Conservation (phyloP, 495 filamentous ascomycete species). For the Podospora appendiculata region DNA sequence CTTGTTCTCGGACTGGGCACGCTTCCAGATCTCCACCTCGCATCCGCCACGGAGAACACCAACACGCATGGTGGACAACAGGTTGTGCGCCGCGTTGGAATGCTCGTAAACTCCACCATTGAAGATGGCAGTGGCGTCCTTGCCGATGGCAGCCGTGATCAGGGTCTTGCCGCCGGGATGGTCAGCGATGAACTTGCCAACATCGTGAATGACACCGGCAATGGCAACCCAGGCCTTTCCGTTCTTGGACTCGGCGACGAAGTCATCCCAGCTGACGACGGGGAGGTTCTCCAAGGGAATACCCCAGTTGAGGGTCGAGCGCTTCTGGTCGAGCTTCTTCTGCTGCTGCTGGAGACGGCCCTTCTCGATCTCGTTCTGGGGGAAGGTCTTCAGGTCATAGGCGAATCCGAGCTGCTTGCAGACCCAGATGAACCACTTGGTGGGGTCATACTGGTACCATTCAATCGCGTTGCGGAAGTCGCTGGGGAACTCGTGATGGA, state of each 20-base stretch:
- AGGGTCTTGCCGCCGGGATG: conserved; percentile 96
- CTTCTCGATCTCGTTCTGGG: conserved; percentile 97
- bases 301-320: conserved; percentile 88
- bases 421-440: conserved; percentile 93
- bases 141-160: conserved; percentile 87
- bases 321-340: conserved; percentile 99
- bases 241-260: conserved; percentile 70
- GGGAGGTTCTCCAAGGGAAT: conserved; percentile 87
- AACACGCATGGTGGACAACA: conserved; percentile 92
- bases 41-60: conserved; percentile 94
- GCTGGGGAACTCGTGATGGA: conserved; percentile 99
- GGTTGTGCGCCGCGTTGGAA: conserved; percentile 95
- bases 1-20: conserved; percentile 82
- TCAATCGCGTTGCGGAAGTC: conserved; percentile 98
- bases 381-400: conserved; percentile 95
- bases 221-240: conserved; percentile 82
- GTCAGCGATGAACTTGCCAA: conserved; percentile 89
- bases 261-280: conserved; percentile 95
- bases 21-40: conserved; percentile 99
- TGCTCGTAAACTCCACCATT: conserved; percentile 95
- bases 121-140: conserved; percentile 98
- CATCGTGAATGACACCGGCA: conserved; percentile 94
- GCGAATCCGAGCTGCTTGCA: conserved; percentile 93
- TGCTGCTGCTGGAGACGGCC: conserved; percentile 92
- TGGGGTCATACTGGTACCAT: conserved; percentile 98